Evolutionary conservation across 192 early-diverging fungal genomes (phyloP), one percentile per base, ranked within the genome.

Genomic region (Backusella circina): DNA sequence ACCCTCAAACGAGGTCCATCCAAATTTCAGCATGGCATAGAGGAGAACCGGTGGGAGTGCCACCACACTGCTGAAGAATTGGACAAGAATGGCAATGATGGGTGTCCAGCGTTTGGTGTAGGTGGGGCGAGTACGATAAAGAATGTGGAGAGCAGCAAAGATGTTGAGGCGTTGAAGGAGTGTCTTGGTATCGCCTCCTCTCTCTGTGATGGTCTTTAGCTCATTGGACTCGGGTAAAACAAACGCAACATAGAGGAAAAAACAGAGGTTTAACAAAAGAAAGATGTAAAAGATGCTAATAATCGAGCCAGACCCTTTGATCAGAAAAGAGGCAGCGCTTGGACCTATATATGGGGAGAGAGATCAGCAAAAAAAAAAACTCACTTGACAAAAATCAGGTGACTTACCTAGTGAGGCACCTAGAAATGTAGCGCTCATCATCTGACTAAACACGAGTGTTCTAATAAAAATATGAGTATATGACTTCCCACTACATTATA

Each of bases 1-100:
- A 35, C 78, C 82, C 57, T 87, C 86, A 31, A 79, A 78, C 2
- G 81, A 74, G 13, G 80, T 79, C 86, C 86, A 87, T 18, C 73
- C 26, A 69, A 87, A 87, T 23, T 73, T 57, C 3, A 77, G 36
- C 79, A 81, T 84, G 1, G 86, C 83, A 72, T 87, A 87, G 0
- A 87, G 66, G 0, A 82, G 30, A 1, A 65, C 54, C 26, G 80
- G 80, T 26, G 80, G 80, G 3, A 72, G 15, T 21, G 38, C 35
- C 8, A 77, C 50, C 5, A 75, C 37, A 7, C 67, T 71, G 8
- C 67, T 44, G 18, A 83, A 30, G 18, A 79, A 79, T 18, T 74
- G 71, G 1, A 80, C 54, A 2, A 30, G 16, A 1, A 75, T 69
- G 26, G 79, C 23, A 18, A 77, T 37, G 12, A 67, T 39, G 21